Evolutionary conservation across 148 eudicot species (phyloP).

Genomic region (Oxyria digyna): DNA sequence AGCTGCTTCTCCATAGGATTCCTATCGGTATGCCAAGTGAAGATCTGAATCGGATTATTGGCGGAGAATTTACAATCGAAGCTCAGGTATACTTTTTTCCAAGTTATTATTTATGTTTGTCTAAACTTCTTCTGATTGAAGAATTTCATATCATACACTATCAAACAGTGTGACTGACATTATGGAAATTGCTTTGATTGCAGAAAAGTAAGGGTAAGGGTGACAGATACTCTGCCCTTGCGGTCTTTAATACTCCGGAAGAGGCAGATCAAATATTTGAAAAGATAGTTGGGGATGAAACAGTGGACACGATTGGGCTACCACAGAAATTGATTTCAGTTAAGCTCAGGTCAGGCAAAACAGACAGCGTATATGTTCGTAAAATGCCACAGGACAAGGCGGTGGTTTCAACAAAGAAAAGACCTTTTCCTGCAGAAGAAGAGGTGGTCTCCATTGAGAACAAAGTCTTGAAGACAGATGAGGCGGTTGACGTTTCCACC

Average conservation of each 20-base stretch:
- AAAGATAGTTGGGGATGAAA: constrained; percentile 33
- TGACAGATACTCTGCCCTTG: constrained; percentile 43
- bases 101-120: neutral
- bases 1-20: constrained; percentile 70
- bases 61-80: constrained; percentile 62
- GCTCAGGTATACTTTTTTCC: constrained; percentile 30
- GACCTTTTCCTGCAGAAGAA: constrained; percentile 30
- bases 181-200: constrained; percentile 14
- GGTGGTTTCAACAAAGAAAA: constrained; percentile 35
- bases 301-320: constrained; percentile 51
- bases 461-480: constrained; percentile 42
- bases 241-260: constrained; percentile 32
- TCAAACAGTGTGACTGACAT: constrained; percentile 4
- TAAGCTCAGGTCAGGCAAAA: constrained; percentile 37
- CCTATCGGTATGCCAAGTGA: constrained; percentile 42
- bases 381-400: constrained; percentile 33
- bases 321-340: constrained; percentile 42
- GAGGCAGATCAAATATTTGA: constrained; percentile 53
- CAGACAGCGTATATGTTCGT: constrained; percentile 41
- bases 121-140: neutral
- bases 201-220: constrained; percentile 32
- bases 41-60: constrained; percentile 43
- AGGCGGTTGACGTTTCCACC: constrained; percentile 13
- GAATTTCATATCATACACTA: neutral
- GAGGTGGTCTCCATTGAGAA: constrained; percentile 17